phyloP scores from a whole-genome alignment of 1,284 basidiomycete species.

The Cryptococcus sp. region DNA sequence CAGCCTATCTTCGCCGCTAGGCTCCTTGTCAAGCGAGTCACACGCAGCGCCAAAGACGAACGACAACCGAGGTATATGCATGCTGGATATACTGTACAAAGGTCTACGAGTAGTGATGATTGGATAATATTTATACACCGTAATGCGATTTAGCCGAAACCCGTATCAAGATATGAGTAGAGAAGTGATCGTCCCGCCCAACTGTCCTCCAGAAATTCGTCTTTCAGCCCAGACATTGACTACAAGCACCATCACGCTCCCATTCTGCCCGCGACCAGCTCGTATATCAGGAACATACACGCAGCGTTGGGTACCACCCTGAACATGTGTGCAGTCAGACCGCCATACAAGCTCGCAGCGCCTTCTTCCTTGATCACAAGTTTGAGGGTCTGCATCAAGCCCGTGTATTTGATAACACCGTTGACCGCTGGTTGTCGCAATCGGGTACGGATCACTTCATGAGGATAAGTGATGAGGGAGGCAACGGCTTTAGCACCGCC shows the following conservation, averaged over 20 bases:
- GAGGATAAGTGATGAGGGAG: constrained; percentile 91
- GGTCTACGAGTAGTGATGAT: constrained; percentile 4
- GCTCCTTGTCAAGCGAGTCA: neutral
- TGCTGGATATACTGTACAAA: constrained; percentile 5
- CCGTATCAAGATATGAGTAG: too few relatives aligned
- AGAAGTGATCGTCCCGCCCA: too few relatives aligned
- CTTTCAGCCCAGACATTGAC: neutral
- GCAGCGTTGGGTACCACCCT: constrained; percentile 96
- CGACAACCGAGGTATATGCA: constrained; percentile 12
- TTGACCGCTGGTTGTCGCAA: constrained; percentile 78
- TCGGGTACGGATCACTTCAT: constrained; percentile 92
- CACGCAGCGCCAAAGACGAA: neutral
- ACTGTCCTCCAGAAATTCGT: neutral
- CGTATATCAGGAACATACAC: constrained; percentile 73
- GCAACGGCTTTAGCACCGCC: constrained; percentile 93
- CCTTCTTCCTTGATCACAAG: constrained; percentile 91
- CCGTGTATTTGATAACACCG: constrained; percentile 70
- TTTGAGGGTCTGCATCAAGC: constrained; percentile 79
- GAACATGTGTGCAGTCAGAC: constrained; percentile 91
- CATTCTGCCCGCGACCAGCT: constrained; percentile 49
- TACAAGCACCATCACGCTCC: constrained; percentile 20
- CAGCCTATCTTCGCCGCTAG: neutral
- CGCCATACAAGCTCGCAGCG: constrained; percentile 74
- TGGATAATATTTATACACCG: too few relatives aligned
- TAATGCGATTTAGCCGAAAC: too few relatives aligned